Evolutionary conservation across 2,329 filamentous ascomycete species (phyloP).

Genomic region (Neofusicoccum kwambonambiense): DNA sequence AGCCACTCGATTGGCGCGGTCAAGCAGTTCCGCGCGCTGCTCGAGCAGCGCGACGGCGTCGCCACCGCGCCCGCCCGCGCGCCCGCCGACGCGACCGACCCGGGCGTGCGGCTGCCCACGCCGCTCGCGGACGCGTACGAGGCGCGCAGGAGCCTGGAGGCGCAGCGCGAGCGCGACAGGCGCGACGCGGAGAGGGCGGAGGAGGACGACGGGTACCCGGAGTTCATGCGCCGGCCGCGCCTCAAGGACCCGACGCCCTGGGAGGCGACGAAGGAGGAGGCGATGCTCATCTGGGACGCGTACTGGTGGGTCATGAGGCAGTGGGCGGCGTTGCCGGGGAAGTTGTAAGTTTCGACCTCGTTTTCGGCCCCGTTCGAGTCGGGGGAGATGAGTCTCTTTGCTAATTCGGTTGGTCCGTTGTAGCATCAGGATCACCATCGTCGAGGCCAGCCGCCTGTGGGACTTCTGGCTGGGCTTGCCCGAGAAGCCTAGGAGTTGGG

Average conservation of each 20-base stretch:
- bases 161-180: conserved; percentile 29
- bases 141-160: conserved; percentile 29
- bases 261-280: conserved; percentile 64
- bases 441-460: conserved; percentile 57
- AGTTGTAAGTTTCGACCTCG: conserved; percentile 57
- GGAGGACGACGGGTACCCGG: conserved; percentile 42
- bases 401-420: background rate
- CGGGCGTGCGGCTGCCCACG: conserved; percentile 6
- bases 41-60: conserved; percentile 40
- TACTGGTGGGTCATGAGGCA: conserved; percentile 65
- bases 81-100: background rate
- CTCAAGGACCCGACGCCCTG: conserved; percentile 47
- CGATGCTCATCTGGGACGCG: conserved; percentile 61
- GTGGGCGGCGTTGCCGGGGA: conserved; percentile 68
- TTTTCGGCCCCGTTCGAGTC: background rate
- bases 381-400: no score
- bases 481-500: conserved; percentile 58
- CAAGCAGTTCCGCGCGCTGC: conserved; percentile 64
- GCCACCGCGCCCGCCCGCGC: background rate
- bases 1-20: conserved; percentile 77
- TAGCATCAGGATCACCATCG: conserved; percentile 52
- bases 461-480: conserved; percentile 64
- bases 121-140: conserved; percentile 24
- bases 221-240: conserved; percentile 43
- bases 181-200: conserved; percentile 28